Conservation (phyloP, 2,329 filamentous ascomycete species). For the Drechslerella coelobrocha region DNA sequence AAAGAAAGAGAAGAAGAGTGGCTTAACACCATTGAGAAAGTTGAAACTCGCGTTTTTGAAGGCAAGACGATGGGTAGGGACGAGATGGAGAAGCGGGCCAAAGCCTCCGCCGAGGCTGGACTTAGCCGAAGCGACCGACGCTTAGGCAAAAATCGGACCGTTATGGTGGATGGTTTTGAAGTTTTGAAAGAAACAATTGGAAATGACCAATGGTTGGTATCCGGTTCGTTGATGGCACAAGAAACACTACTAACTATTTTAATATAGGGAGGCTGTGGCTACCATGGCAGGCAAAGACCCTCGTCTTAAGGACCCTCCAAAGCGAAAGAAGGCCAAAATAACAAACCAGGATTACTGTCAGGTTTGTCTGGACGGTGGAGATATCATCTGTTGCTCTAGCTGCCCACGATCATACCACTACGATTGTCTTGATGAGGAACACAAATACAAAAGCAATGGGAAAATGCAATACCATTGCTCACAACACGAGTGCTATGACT, state of each 20-base stretch:
- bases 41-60: conserved; percentile 67
- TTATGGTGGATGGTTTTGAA: conserved; percentile 65
- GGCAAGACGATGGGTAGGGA: conserved; percentile 62
- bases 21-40: conserved; percentile 66
- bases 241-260: neutral
- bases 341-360: conserved; percentile 65
- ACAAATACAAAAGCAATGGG: conserved; percentile 58
- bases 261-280: conserved; percentile 63
- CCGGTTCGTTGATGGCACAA: no score
- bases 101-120: conserved; percentile 55
- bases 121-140: conserved; percentile 62
- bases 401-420: conserved; percentile 67
- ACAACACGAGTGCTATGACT: conserved; percentile 65
- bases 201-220: conserved; percentile 61
- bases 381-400: conserved; percentile 61
- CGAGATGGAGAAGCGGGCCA: conserved; percentile 54
- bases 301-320: conserved; percentile 62
- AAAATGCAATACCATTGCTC: conserved; percentile 63
- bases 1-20: conserved; percentile 65
- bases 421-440: conserved; percentile 61
- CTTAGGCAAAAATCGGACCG: conserved; percentile 66
- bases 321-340: conserved; percentile 62
- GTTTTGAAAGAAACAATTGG: conserved; percentile 66
- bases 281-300: conserved; percentile 66
- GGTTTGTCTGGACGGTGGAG: conserved; percentile 62